These are phyloP conservation scores for Yarrowia galli DNA, from an alignment of 1,139 yeast genomes.

Conservation along the genomic window DNA sequence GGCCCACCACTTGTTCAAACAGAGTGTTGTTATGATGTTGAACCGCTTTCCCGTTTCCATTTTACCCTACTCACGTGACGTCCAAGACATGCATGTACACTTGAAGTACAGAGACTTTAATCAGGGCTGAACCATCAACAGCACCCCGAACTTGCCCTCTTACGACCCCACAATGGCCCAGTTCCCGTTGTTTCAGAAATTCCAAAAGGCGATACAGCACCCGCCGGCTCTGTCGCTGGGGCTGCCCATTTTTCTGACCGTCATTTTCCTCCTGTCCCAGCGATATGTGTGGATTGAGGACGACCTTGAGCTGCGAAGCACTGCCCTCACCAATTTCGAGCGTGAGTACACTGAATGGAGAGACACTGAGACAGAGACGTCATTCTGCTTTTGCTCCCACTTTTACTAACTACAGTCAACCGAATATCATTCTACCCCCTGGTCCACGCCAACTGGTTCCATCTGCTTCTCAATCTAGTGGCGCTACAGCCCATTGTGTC, in stretches of 20 bases:
- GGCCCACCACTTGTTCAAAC: not conserved
- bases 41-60: not conserved
- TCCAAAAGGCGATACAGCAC: conserved; percentile 39
- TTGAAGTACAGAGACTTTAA: not conserved
- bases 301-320: conserved; percentile 59
- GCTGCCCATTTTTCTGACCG: conserved; percentile 60
- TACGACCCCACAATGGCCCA: conserved; percentile 24
- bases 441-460: conserved; percentile 67
- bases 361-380: too few relatives aligned
- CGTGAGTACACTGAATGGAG: conserved; percentile 44
- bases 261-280: conserved; percentile 52
- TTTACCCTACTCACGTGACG: conserved; percentile 36
- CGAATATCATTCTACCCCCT: conserved; percentile 78
- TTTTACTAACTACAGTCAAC: conserved; percentile 52
- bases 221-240: conserved; percentile 78
- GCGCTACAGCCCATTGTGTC: conserved; percentile 69
- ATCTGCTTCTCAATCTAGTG: conserved; percentile 67
- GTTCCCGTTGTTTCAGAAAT: conserved; percentile 31
- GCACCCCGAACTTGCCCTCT: conserved; percentile 3
- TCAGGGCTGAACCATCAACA: conserved; percentile 17
- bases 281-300: conserved; percentile 50
- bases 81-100: not conserved
- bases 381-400: not conserved
- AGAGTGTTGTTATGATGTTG: not conserved
- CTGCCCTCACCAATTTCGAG: conserved; percentile 63